Base-by-base conservation (phyloP, 768 basidiomycete species). In the Solioccasus polychromus region DNA sequence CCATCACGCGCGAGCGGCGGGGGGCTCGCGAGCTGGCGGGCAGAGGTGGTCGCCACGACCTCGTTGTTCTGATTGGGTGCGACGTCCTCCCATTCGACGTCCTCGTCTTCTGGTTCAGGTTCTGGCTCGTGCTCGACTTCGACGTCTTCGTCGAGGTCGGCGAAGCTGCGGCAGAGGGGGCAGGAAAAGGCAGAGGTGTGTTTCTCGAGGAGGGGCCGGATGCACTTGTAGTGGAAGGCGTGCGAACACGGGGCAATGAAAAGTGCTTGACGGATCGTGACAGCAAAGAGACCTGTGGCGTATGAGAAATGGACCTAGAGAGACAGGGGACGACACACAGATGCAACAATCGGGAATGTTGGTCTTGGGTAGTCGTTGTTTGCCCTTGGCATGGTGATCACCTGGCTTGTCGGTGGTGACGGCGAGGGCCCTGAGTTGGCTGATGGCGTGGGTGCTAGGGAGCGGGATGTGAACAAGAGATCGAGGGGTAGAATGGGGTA, bases 201-300 rank as follows among this genome's bases (percentile, higher is more conserved):
- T n/a, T 78, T 68, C 54, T 89, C 79, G 34, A 97, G 76, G 10
- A 98, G 75, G 2, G 94, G 95, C 1, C 92, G 80, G 48, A 99
- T 93, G 65, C 95, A 97, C 68, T 97, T 98, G 79, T 90, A 92
- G 70, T 93, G 91, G 73, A 90, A 92, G 0, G 92, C 85, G 66
- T 99, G 95, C 1, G 91, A 93, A 68, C 95, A 99, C 0, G 95
- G 95, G 23, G 95, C 92, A 61, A 99, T 94, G 73, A 99, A 97
- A 38, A 98, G 80, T 0, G 92, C 88, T 68, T 99, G 95, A 51
- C 85, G 89, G 63, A 97, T 93, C 1, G 91, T 87, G 0, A 98
- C 92, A 19, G 82, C 71, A 72, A 95, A 99, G 22, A 87, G 68
- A 63, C 80, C 79, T 80, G 29, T 38, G 28, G n/a, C 5, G 4